A percentile compares a stretch with the other conserved stretches of the same genome.
These are phyloP conservation scores for Wickerhamiella shivajii DNA, from an alignment of 805 yeast genomes.

Conservation along the genomic window DNA sequence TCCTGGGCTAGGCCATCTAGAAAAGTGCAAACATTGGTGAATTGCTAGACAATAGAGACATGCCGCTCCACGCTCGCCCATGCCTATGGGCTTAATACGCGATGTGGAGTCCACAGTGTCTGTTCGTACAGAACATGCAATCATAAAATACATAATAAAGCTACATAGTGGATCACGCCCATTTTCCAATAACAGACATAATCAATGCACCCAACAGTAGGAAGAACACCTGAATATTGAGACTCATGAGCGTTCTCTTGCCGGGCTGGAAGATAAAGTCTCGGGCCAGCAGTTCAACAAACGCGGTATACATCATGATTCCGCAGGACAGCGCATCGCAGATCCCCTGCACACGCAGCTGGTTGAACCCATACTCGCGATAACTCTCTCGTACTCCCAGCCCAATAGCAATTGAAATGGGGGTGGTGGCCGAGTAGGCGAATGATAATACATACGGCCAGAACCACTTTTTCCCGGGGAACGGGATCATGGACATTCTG, in stretches of 20 bases:
- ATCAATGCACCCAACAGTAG: conserved; percentile 46
- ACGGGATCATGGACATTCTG: conserved; percentile 43
- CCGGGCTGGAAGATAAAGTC: conserved; percentile 42
- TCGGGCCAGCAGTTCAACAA: conserved; percentile 62
- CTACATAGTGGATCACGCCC: too few relatives aligned
- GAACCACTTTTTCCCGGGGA: conserved; percentile 35
- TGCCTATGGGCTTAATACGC: too few relatives aligned
- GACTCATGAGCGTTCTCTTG: conserved; percentile 28
- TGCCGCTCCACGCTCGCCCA: too few relatives aligned
- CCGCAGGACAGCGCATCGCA: conserved; percentile 63
- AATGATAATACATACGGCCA: conserved; percentile 38
- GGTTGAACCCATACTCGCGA: conserved; percentile 37
- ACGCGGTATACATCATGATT: conserved; percentile 52
- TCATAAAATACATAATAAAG: too few relatives aligned
- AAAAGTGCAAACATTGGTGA: not conserved
- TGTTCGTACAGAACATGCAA: too few relatives aligned
- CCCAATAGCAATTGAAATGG: conserved; percentile 57
- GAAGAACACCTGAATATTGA: conserved; percentile 29
- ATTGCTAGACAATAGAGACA: not conserved
- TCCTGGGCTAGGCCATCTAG: conserved; percentile 16
- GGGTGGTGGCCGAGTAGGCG: conserved; percentile 47
- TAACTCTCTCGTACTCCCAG: conserved; percentile 51
- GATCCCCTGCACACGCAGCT: conserved; percentile 45
- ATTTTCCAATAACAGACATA: conserved; percentile 61
- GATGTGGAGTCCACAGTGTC: too few relatives aligned